These are phyloP conservation scores for Guadua angustifolia DNA, from an alignment of 176 grass and related monocot genomes.

Conservation along the genomic window DNA sequence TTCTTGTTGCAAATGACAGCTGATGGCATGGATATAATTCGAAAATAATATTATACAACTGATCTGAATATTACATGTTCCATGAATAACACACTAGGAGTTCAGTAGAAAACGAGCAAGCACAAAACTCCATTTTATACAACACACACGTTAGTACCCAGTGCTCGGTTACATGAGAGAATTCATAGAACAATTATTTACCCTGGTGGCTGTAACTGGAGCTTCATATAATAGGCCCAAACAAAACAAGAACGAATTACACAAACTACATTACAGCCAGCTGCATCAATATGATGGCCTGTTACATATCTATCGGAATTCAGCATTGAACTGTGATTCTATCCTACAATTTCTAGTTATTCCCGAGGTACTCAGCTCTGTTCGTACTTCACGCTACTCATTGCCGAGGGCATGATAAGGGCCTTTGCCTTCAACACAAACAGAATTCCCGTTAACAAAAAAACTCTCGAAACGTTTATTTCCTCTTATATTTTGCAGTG, in stretches of 20 bases:
- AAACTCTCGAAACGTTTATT: slow-evolving; percentile 12
- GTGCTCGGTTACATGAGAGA: background rate
- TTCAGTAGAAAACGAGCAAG: background rate
- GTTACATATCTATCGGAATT: background rate
- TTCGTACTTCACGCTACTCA: slow-evolving; percentile 26
- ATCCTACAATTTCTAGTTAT: background rate
- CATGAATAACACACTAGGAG: background rate
- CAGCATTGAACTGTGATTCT: background rate
- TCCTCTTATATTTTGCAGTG: background rate
- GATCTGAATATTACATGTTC: background rate
- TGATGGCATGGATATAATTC: too few species aligned
- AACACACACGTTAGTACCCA: background rate
- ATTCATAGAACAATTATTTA: background rate
- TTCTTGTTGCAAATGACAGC: background rate
- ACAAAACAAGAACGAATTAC: background rate
- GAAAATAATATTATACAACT: background rate
- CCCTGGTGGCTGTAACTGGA: background rate
- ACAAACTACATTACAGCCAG: background rate
- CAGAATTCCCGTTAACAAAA: slow-evolving; percentile 18
- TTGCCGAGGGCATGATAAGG: slow-evolving; percentile 24
- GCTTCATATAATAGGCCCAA: background rate
- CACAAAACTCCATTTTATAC: background rate
- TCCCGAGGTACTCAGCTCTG: background rate
- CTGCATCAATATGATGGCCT: background rate
- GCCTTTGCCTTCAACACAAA: slow-evolving; percentile 48